Evolutionary conservation across 78 protist species (phyloP).

Genomic region (Monocercomonoides exilis): DNA sequence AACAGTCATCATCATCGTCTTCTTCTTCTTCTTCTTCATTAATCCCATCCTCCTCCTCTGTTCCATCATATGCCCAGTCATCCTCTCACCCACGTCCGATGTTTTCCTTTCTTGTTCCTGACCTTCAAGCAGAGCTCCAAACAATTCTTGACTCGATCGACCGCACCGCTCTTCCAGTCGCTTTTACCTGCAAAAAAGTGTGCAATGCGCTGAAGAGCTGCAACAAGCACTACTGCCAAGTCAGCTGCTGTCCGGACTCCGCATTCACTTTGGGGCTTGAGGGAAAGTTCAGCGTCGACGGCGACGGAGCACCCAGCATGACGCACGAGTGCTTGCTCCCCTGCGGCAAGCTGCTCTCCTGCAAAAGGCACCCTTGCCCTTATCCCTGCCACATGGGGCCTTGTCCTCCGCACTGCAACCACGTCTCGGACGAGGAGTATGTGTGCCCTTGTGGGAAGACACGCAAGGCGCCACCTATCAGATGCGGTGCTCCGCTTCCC

Average conservation of each 20-base stretch:
- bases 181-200: too few relatives aligned
- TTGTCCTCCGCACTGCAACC: conserved; percentile 1
- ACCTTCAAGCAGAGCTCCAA: neutral
- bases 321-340: neutral
- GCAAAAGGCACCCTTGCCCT: neutral
- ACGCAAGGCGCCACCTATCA: conserved; percentile 4
- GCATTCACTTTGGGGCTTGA: neutral
- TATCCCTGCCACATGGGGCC: conserved; percentile 7
- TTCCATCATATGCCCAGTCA: too few relatives aligned
- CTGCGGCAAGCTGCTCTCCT: neutral
- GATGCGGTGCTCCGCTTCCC: conserved; percentile 13
- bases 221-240: neutral
- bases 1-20: too few relatives aligned
- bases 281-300: neutral
- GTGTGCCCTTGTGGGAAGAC: conserved; percentile 18
- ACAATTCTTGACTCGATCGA: neutral
- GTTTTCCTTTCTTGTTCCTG: too few relatives aligned
- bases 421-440: neutral
- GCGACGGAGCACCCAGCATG: neutral
- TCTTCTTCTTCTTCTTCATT: too few relatives aligned
- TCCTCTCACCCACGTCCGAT: too few relatives aligned
- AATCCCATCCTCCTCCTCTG: too few relatives aligned
- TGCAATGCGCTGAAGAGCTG: too few relatives aligned
- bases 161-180: too few relatives aligned
- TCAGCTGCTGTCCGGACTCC: neutral